Evolutionary conservation across 78 protist species (phyloP).

Genomic region (Goniomonas avonlea): DNA sequence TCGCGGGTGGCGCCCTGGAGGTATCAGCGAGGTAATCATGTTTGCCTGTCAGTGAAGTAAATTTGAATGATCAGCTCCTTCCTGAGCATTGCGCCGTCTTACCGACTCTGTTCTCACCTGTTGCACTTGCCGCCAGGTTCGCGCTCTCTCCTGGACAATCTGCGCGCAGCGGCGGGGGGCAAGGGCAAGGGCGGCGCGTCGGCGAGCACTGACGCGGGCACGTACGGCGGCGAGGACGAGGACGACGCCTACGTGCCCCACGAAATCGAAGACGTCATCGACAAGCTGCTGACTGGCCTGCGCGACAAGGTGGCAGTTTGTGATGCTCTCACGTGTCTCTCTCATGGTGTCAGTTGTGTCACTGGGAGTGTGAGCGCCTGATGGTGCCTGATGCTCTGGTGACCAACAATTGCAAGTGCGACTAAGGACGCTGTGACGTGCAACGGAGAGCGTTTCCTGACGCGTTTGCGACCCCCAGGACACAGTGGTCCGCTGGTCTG

Average conservation of each 20-base stretch:
- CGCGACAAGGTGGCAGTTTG: no score
- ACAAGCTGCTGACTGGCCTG: not conserved
- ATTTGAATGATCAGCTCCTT: no score
- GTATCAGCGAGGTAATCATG: slow-evolving; percentile 50
- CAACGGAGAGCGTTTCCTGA: no score
- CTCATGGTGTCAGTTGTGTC: no score
- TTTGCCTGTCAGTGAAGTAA: no score
- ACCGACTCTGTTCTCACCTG: not conserved
- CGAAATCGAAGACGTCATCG: slow-evolving; percentile 20
- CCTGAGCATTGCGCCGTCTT: not conserved
- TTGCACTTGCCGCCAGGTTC: not conserved
- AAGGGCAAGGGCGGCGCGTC: not conserved
- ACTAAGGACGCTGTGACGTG: no score
- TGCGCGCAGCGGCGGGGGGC: not conserved
- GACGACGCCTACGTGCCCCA: slow-evolving; percentile 15
- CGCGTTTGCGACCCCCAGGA: no score
- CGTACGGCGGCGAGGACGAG: slow-evolving; percentile 5
- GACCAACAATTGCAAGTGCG: no score
- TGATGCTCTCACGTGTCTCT: no score
- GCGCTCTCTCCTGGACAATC: slow-evolving; percentile 22
- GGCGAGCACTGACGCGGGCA: not conserved
- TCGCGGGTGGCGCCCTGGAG: slow-evolving; percentile 78
- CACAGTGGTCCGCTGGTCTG: slow-evolving; percentile 71
- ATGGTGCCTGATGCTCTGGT: no score
- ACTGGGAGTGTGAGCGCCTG: no score